Evolutionary conservation across 345 rosid genomes (phyloP).

Genomic region (Rhodamnia argentea): DNA sequence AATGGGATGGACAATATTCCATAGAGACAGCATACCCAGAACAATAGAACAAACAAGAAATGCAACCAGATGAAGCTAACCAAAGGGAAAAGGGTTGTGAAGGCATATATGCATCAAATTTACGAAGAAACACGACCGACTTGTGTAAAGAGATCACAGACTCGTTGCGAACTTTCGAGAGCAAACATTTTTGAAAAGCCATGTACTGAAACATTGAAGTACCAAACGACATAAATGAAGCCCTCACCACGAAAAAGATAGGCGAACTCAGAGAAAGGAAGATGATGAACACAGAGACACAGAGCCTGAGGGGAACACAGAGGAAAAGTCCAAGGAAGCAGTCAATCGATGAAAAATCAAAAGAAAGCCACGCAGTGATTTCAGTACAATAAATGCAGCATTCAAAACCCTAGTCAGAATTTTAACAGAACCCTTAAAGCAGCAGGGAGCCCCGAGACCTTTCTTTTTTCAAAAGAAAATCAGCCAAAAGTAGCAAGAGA

Average conservation of each 20-base stretch:
- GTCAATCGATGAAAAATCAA: slow-evolving; percentile 34
- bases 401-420: slow-evolving; percentile 55
- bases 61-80: not conserved
- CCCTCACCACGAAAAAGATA: slow-evolving; percentile 9
- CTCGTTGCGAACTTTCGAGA: not conserved
- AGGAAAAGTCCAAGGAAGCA: slow-evolving; percentile 19
- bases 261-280: slow-evolving; percentile 10
- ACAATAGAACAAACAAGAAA: slow-evolving; percentile 2
- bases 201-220: slow-evolving; percentile 5
- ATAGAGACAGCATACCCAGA: slow-evolving; percentile 16
- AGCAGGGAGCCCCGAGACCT: not conserved
- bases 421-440: slow-evolving; percentile 12
- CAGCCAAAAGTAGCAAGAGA: slow-evolving; percentile 41
- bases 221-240: slow-evolving; percentile 11
- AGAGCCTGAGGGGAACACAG: slow-evolving; percentile 7
- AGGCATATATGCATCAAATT: not conserved
- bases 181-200: not conserved
- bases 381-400: slow-evolving; percentile 43
- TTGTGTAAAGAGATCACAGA: not conserved
- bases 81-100: not conserved
- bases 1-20: not conserved
- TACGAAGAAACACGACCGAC: not conserved
- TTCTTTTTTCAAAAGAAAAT: not conserved
- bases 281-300: slow-evolving; percentile 8
- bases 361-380: slow-evolving; percentile 30